Conservation (phyloP, 2,329 filamentous ascomycete species). For the Colletotrichum sublineola region DNA sequence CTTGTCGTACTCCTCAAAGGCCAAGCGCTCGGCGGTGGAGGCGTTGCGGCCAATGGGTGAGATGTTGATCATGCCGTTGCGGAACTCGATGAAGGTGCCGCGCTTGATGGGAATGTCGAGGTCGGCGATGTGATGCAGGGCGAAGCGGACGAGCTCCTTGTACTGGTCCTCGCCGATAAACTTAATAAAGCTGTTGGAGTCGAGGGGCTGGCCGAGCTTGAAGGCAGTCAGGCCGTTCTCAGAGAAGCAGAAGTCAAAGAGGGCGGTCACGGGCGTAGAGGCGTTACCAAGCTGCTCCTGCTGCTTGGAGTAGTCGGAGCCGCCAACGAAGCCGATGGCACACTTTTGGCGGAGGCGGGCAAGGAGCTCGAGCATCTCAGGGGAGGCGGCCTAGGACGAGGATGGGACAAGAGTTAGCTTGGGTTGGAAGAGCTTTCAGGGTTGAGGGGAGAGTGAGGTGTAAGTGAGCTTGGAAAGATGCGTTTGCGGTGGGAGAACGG, state of each 20-base stretch:
- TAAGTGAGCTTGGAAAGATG: background rate
- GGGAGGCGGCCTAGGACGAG: slow-evolving; percentile 70
- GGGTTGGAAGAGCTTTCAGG: background rate
- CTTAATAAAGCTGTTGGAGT: slow-evolving; percentile 87
- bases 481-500: background rate
- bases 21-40: slow-evolving; percentile 80
- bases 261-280: slow-evolving; percentile 76
- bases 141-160: slow-evolving; percentile 82
- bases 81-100: slow-evolving; percentile 89
- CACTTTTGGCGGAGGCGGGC: slow-evolving; percentile 85
- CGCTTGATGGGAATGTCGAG: slow-evolving; percentile 86
- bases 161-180: slow-evolving; percentile 89
- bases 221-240: slow-evolving; percentile 96
- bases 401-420: slow-evolving; percentile 42
- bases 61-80: slow-evolving; percentile 93
- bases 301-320: slow-evolving; percentile 92
- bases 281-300: slow-evolving; percentile 89
- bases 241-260: slow-evolving; percentile 98
- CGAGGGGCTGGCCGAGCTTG: slow-evolving; percentile 82
- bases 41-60: slow-evolving; percentile 90
- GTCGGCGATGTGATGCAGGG: slow-evolving; percentile 86
- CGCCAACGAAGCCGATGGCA: slow-evolving; percentile 92
- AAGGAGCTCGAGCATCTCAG: slow-evolving; percentile 88
- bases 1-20: slow-evolving; percentile 86
- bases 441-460: background rate